Percentiles rank a stretch among this genome's conserved stretches.
Evolutionary conservation across 2,329 filamentous ascomycete genomes (phyloP).

Genomic region (Verticillium nubilum): DNA sequence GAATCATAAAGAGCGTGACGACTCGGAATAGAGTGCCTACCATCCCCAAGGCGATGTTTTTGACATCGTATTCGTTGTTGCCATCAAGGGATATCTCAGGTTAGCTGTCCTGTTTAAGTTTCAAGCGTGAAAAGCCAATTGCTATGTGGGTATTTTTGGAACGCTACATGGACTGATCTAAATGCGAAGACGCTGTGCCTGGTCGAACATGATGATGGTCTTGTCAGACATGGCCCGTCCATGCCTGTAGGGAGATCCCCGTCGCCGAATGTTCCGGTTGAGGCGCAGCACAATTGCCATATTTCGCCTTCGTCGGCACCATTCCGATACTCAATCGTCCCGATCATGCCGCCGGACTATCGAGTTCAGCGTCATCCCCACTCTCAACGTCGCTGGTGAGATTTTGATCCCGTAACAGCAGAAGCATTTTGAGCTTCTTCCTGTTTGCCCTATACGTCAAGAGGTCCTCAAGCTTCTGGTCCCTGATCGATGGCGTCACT

Average conservation of each 20-base stretch:
- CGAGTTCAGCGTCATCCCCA: not conserved
- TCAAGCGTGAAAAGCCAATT: not conserved
- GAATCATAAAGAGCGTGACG: not conserved
- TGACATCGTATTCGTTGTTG: too few relatives aligned
- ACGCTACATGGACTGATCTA: not conserved
- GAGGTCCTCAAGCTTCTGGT: conserved; percentile 44
- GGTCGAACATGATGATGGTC: not conserved
- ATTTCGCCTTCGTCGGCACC: not conserved
- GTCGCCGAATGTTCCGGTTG: not conserved
- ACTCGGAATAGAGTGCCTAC: not conserved
- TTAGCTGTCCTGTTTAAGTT: too few relatives aligned
- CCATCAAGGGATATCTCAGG: too few relatives aligned
- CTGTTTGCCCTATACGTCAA: conserved; percentile 38
- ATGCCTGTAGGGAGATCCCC: not conserved
- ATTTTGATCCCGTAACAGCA: conserved; percentile 38
- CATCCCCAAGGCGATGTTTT: too few relatives aligned
- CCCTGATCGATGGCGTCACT: conserved; percentile 52
- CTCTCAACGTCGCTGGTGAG: conserved; percentile 36
- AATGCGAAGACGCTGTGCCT: not conserved
- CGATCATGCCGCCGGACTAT: conserved; percentile 1
- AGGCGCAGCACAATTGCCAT: not conserved
- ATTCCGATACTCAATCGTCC: not conserved
- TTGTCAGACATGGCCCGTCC: not conserved
- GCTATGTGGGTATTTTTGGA: not conserved
- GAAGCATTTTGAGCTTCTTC: conserved; percentile 36